phyloP scores from a whole-genome alignment of 495 filamentous ascomycete species.

The Penicillium tannophilum region DNA sequence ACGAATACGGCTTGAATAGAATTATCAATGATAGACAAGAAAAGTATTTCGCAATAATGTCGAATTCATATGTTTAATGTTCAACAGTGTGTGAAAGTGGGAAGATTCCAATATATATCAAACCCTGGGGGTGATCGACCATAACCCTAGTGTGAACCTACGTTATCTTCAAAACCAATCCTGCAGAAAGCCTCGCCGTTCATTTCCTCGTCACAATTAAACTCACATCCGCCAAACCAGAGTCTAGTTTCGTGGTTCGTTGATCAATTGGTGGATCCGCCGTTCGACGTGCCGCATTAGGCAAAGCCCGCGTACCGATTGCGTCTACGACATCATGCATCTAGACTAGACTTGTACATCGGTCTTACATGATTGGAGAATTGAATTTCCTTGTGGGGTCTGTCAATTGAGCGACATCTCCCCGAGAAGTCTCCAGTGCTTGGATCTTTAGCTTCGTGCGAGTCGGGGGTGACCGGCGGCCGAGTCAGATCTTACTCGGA shows the following conservation, averaged over 20 bases:
- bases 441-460: background rate
- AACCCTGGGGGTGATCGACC: no score
- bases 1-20: no score
- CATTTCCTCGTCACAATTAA: background rate
- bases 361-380: background rate
- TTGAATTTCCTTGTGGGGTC: background rate
- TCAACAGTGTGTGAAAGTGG: no score
- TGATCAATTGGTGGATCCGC: background rate
- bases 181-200: no score
- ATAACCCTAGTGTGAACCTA: no score
- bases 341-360: background rate
- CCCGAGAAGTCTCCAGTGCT: background rate
- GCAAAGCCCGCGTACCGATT: background rate
- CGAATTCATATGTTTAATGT: background rate
- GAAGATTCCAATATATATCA: no score
- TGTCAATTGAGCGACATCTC: conserved; percentile 1
- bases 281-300: background rate
- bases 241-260: background rate
- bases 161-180: no score
- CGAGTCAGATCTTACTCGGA: background rate
- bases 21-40: no score
- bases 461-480: background rate
- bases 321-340: conserved; percentile 1
- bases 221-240: background rate
- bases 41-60: background rate